These are phyloP conservation scores for Royoungia palumana DNA, from an alignment of 768 basidiomycete genomes.

Conservation along the genomic window DNA sequence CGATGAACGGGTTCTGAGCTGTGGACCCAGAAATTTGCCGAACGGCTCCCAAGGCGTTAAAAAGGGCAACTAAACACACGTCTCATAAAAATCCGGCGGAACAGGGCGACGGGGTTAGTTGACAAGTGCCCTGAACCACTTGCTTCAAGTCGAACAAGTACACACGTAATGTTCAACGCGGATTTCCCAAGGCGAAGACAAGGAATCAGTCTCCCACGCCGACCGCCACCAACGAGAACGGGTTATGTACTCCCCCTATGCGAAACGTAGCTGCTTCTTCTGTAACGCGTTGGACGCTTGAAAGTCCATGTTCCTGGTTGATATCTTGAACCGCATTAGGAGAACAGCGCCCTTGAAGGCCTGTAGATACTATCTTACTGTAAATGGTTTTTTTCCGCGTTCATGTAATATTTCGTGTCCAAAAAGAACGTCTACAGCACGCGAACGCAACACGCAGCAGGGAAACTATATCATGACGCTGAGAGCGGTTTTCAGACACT, in stretches of 20 bases:
- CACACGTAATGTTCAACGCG: conserved; percentile 14
- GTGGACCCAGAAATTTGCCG: conserved; percentile 19
- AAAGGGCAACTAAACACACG: background rate
- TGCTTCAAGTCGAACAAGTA: background rate
- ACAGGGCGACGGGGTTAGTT: conserved; percentile 5
- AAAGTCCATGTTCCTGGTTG: conserved; percentile 14
- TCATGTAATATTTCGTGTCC: background rate
- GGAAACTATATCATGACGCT: background rate
- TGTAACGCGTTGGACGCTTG: background rate
- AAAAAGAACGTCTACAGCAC: background rate
- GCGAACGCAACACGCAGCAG: background rate
- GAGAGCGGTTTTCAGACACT: background rate
- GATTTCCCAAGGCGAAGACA: background rate
- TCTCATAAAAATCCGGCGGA: conserved; percentile 27
- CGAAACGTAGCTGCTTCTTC: conserved; percentile 9
- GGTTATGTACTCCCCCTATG: conserved; percentile 8
- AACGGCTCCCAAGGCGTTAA: conserved; percentile 26
- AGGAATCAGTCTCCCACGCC: conserved; percentile 11
- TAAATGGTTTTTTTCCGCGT: too few species aligned
- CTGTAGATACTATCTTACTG: too few species aligned
- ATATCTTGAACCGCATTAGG: too few species aligned
- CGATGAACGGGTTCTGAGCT: background rate
- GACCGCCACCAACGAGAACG: conserved; percentile 1
- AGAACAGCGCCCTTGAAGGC: too few species aligned
- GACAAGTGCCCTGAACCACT: conserved; percentile 2